Base-by-base conservation (phyloP, 192 early-diverging fungal genomes). In the Backusella macrospora region DNA sequence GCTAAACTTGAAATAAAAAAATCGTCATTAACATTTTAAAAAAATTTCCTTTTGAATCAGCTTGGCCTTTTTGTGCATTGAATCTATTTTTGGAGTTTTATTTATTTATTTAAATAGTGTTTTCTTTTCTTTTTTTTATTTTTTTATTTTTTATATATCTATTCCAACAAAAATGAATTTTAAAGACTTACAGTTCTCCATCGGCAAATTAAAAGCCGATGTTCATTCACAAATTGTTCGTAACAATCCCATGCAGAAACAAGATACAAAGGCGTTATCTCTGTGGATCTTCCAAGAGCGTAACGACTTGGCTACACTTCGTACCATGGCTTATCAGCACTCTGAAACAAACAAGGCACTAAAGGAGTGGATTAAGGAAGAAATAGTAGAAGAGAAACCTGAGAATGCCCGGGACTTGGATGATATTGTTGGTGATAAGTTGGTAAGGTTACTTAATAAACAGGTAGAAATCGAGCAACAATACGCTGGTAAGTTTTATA, bases 221-320 rank as follows among this genome's bases (percentile, higher is more conserved):
- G 70, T 81, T 12, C 74, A 62, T 37, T 39, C 68, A 1, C 72
- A 78, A 18, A 62, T 77, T n/a, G 80, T 70, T 29, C 69, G 65
- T 14, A 78, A 71, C n/a, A 78, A 81, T 46, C 80, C 76, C 34
- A 40, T 75, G 18, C 72, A 75, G 38, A 75, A 75, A 23, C 71
- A 77, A n/a, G 76, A 81, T 26, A 81, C 76, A 9, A 73, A 73
- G 39, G 62, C 76, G 3, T 46, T 81, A 1, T 75, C 71, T 14
- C 44, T 81, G 45, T 78, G 75, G 76, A 77, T 77, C 16, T 73
- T 68, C 13, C 49, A 78, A 55, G 80, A 81, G 40, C 71, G 76
- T 6, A 78, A 77, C 46, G 70, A 74, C 48, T 29, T 77, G 4
- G 72, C 75, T 15, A 37, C 69, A 8, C 68, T 71, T 29, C 68